A percentile compares a stretch with the other conserved stretches of the same genome.
These are phyloP conservation scores for Penicillium robsamsonii DNA, from an alignment of 495 filamentous ascomycete genomes.

Conservation along the genomic window DNA sequence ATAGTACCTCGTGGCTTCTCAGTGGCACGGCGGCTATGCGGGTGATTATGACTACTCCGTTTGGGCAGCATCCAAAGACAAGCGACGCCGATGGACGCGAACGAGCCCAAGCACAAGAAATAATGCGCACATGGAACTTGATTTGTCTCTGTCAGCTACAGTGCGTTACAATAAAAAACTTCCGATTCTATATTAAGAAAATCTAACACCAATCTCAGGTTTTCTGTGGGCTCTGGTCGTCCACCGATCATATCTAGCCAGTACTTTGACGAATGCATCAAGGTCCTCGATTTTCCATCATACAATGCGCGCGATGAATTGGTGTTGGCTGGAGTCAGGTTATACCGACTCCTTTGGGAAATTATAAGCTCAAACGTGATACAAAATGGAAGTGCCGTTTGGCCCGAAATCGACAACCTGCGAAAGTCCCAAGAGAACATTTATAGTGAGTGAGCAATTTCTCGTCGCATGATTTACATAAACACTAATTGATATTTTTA, in stretches of 20 bases:
- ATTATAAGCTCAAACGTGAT: not conserved
- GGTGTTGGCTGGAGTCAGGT: not conserved
- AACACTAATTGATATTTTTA: not conserved
- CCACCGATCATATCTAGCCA: not conserved
- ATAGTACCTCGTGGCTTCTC: not conserved
- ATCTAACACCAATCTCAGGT: not conserved
- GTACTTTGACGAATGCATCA: not conserved
- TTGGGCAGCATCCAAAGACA: not conserved
- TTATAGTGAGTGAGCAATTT: not conserved
- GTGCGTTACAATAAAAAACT: not conserved
- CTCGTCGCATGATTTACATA: not conserved
- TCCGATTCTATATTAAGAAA: not conserved
- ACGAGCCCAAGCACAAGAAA: not conserved
- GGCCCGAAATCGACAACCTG: not conserved
- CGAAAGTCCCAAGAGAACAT: not conserved
- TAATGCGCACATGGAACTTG: not conserved
- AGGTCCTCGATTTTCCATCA: not conserved
- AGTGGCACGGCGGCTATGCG: not conserved
- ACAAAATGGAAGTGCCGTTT: not conserved
- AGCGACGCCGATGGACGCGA: not conserved
- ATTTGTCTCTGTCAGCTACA: not conserved
- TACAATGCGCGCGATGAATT: not conserved
- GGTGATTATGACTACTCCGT: not conserved
- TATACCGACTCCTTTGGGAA: not conserved
- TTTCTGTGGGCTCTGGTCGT: not conserved